Conservation (phyloP, 768 basidiomycete genomes). For the Boletus rufocinnamomeus region DNA sequence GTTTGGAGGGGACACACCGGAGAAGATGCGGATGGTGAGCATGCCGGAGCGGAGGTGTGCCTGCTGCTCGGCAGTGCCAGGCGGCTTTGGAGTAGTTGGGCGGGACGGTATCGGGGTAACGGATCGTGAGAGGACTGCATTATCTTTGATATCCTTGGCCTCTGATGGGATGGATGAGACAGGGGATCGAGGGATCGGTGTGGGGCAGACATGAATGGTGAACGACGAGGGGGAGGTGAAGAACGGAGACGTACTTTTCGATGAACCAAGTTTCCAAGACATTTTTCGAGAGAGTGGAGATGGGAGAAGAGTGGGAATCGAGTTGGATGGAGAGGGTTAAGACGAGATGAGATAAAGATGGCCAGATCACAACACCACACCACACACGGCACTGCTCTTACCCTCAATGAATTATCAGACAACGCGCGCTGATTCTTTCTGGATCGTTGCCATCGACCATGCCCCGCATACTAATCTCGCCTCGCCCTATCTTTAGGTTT, state of each 20-base stretch:
- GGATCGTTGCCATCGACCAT: neutral
- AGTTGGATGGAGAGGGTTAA: neutral
- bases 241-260: slow-evolving; percentile 33
- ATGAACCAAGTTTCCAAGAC: slow-evolving; percentile 58
- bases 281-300: slow-evolving; percentile 30
- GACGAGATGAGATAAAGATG: slow-evolving; percentile 9
- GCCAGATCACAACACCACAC: slow-evolving; percentile 9
- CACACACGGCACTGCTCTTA: slow-evolving; percentile 9
- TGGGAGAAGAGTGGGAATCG: neutral
- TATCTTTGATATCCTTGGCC: slow-evolving; percentile 69
- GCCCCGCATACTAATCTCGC: no score
- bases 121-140: slow-evolving; percentile 72
- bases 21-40: slow-evolving; percentile 95
- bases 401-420: no score
- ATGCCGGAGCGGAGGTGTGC: slow-evolving; percentile 80
- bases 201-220: neutral
- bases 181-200: slow-evolving; percentile 11
- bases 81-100: slow-evolving; percentile 73
- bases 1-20: slow-evolving; percentile 52
- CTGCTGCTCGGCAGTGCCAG: slow-evolving; percentile 46
- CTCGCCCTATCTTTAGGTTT: neutral
- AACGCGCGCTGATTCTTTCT: neutral
- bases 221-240: neutral
- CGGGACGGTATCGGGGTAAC: slow-evolving; percentile 81
- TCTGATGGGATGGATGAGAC: slow-evolving; percentile 40